Percentiles rank a stretch among this genome's conserved stretches.
Evolutionary conservation across 371 early-diverging fungal species (phyloP).

Genomic region (Mortierella sp.): DNA sequence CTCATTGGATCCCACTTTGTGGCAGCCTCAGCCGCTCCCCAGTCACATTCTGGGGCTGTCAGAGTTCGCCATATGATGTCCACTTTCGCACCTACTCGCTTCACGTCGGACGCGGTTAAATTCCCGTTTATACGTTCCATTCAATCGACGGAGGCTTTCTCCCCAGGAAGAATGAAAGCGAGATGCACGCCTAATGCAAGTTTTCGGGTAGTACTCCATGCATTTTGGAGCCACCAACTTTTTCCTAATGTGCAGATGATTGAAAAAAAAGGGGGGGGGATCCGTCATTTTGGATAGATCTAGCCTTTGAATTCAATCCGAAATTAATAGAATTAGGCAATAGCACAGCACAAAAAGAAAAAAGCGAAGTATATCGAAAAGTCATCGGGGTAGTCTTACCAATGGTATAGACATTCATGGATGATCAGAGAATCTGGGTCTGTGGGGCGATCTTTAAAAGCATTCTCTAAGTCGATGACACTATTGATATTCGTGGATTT

Average conservation of each 20-base stretch:
- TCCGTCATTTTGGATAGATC: neutral
- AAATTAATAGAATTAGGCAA: neutral
- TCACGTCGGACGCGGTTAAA: neutral
- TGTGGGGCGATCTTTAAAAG: neutral
- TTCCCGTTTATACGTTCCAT: neutral
- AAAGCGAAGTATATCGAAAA: neutral
- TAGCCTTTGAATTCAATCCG: neutral
- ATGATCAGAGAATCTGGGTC: neutral
- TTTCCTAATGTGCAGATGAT: neutral
- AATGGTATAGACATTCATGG: neutral
- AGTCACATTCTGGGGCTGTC: neutral
- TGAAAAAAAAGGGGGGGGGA: neutral
- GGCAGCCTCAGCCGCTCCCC: neutral
- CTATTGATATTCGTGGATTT: neutral
- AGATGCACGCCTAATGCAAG: neutral
- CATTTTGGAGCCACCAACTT: neutral
- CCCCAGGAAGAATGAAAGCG: neutral
- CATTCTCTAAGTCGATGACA: neutral
- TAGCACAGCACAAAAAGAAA: neutral
- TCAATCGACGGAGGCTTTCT: neutral
- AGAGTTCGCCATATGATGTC: neutral
- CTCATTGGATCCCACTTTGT: neutral
- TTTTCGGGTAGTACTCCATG: neutral
- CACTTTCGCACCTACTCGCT: neutral
- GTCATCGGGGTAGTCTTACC: neutral